These are phyloP conservation scores for Papilionanthe hybrid DNA, from an alignment of 116 monocot genomes.

Conservation along the genomic window DNA sequence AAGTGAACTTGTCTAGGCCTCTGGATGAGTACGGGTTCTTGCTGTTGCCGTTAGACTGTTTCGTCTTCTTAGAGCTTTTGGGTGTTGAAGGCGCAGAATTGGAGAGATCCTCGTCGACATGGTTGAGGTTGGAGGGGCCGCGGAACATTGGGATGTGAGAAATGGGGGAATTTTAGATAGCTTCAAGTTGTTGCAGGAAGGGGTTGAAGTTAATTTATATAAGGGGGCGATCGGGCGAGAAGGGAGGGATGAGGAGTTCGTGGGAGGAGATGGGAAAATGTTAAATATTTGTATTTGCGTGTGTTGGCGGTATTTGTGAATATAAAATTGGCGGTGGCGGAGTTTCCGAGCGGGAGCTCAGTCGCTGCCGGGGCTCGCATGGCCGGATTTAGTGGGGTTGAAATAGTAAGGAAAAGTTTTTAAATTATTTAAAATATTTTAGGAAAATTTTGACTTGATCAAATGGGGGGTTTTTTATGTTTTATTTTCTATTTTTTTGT, in stretches of 20 bases:
- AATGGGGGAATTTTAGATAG: background rate
- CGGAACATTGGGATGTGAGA: slow-evolving; percentile 25
- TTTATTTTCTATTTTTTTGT: too few relatives aligned
- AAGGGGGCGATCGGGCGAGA: background rate
- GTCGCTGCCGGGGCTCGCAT: too few relatives aligned
- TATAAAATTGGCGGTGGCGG: too few relatives aligned
- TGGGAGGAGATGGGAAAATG: background rate
- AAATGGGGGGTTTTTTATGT: too few relatives aligned
- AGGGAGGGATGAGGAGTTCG: background rate
- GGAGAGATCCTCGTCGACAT: slow-evolving; percentile 16
- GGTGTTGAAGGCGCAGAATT: slow-evolving; percentile 12
- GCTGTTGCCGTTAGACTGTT: background rate
- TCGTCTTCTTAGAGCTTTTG: slow-evolving; percentile 17
- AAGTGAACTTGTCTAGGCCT: slow-evolving; percentile 52
- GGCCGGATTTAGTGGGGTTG: too few relatives aligned
- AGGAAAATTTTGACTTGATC: too few relatives aligned
- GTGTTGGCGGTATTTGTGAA: too few relatives aligned
- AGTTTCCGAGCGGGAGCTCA: too few relatives aligned
- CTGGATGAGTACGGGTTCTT: slow-evolving; percentile 40
- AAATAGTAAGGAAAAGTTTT: too few relatives aligned
- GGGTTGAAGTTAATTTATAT: background rate
- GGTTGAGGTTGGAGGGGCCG: slow-evolving; percentile 32
- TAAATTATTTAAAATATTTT: too few relatives aligned
- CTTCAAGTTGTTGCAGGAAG: background rate
- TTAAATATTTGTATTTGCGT: too few relatives aligned